phyloP scores from a whole-genome alignment of 768 basidiomycete genomes.

The Psilocybe sp. region DNA sequence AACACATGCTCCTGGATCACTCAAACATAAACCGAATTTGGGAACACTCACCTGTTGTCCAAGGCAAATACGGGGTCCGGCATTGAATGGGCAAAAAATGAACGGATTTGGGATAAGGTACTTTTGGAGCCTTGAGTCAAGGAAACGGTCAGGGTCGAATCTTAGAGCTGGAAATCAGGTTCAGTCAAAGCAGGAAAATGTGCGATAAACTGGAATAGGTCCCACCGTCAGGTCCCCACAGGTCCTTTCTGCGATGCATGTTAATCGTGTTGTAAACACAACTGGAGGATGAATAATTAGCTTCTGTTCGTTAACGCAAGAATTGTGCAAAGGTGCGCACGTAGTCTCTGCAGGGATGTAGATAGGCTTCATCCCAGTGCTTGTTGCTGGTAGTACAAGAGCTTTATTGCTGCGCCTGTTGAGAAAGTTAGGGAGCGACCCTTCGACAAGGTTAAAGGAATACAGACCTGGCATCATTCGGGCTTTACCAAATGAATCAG shows the following conservation, averaged over 20 bases:
- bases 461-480: slow-evolving; percentile 5
- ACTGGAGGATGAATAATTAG: neutral
- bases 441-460: neutral
- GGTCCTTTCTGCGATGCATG: slow-evolving; percentile 61
- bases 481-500: neutral
- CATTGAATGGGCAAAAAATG: slow-evolving; percentile 37
- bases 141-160: slow-evolving; percentile 44
- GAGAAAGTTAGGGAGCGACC: neutral
- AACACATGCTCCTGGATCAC: neutral
- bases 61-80: slow-evolving; percentile 32
- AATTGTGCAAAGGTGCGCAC: slow-evolving; percentile 1
- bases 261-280: slow-evolving; percentile 42
- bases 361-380: slow-evolving; percentile 14
- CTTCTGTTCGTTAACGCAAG: too few species aligned
- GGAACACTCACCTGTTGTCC: slow-evolving; percentile 38
- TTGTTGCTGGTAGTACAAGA: slow-evolving; percentile 10
- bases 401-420: slow-evolving; percentile 13
- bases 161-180: slow-evolving; percentile 1
- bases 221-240: slow-evolving; percentile 69
- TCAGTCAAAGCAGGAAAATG: neutral
- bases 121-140: slow-evolving; percentile 46
- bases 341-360: slow-evolving; percentile 22
- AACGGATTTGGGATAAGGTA: slow-evolving; percentile 41
- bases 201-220: neutral
- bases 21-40: neutral